Base-by-base conservation (phyloP, 83 land plant species). In the Picea engelmannii region DNA sequence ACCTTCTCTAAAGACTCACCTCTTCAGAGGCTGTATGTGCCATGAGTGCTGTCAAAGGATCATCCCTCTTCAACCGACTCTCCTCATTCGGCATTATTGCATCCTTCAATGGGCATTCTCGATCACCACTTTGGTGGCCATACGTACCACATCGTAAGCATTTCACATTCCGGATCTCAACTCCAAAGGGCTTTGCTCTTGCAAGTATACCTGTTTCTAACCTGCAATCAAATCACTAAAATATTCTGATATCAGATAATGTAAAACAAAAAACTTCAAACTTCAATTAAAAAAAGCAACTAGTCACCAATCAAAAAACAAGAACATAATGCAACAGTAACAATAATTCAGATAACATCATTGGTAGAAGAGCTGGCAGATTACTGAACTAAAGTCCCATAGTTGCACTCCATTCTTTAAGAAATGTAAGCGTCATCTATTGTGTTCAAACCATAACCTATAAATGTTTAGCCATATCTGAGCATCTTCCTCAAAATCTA, bases 111-210 rank as follows among this genome's bases (percentile, higher is more conserved):
- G 92, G 91, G 82, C 99, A 97, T 80, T 97, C 99, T 61, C 99
- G 93, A 79, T 97, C 99, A 67, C 99, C 99, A 86, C 96, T 92
- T 85, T 97, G 99, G 84, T 97, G 99, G 25, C 99, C 99, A 91
- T 79, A 95, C 47, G 81, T 89, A 65, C 95, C 96, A 88, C 99
- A 97, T 81, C 96, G 89, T 17, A 95, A 85, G 85, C 99, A 97
- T 86, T 91, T 95, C 9, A 97, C 99, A 88, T 97, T 97, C 42
- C 99, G 91, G n/a, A 97, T 85, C 84, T 97, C 98, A 79, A 97
- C 83, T 27, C 89, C 99, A 87, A 97, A 97, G 49, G 99, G 99
- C 82, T 92, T 97, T 3, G 85, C 90, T 83, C 99, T 86, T 58
- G 68, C 96, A 81, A 87, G 84, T 78, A 84, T 80, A 62, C 99